Conservation (phyloP, 78 protist species). For the Guillardia theta region DNA sequence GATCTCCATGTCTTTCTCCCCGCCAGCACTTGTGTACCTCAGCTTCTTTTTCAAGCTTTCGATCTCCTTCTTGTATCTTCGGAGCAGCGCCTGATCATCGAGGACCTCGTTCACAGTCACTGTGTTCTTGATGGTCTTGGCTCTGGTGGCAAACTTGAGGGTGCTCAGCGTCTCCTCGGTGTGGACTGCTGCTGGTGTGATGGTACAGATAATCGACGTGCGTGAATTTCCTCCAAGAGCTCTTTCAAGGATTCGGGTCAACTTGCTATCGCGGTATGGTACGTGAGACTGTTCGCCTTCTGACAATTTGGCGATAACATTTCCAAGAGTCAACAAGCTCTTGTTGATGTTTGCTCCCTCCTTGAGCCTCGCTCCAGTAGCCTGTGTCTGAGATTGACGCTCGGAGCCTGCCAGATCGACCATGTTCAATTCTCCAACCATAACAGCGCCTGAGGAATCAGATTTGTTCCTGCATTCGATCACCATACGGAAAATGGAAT, state of each 20-base stretch:
- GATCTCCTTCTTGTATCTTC: constrained; percentile 4
- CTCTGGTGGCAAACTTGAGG: constrained; percentile 47
- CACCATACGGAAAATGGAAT: constrained; percentile 80
- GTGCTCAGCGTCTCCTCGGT: constrained; percentile 52
- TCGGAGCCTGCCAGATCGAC: constrained; percentile 93
- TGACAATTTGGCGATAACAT: constrained; percentile 57
- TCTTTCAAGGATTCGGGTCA: constrained; percentile 57
- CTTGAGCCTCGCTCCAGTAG: constrained; percentile 2
- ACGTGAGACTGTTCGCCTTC: constrained; percentile 34
- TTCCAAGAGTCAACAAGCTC: constrained; percentile 66
- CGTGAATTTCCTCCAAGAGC: constrained; percentile 57
- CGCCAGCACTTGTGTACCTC: constrained; percentile 10
- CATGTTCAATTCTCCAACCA: constrained; percentile 53
- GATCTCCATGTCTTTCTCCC: constrained; percentile 31
- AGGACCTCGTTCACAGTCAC: constrained; percentile 43
- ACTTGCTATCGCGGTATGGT: constrained; percentile 58
- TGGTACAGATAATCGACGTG: constrained; percentile 52
- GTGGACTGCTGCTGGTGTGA: neutral
- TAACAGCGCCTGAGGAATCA: neutral
- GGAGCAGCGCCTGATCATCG: constrained; percentile 40
- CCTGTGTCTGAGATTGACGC: constrained; percentile 13
- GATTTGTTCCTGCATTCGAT: constrained; percentile 59
- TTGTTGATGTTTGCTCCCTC: constrained; percentile 42
- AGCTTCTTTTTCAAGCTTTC: neutral
- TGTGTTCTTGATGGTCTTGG: constrained; percentile 14